Percentiles rank a stretch among this genome's conserved stretches.
Evolutionary conservation across 2,329 filamentous ascomycete species (phyloP).

Genomic region (Pseudogymnoascus sp.): DNA sequence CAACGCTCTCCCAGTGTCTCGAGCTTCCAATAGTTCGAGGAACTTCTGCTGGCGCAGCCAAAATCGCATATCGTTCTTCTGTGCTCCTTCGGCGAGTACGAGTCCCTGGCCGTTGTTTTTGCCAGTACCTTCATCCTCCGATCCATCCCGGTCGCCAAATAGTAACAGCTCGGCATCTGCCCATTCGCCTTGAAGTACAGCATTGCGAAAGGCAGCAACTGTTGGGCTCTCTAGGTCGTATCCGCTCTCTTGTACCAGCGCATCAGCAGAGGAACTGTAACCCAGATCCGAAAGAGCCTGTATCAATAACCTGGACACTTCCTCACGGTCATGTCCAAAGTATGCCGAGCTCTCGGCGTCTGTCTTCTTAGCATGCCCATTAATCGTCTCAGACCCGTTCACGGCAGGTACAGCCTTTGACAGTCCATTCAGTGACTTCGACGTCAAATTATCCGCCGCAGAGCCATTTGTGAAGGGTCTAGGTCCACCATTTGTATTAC

Average conservation of each 20-base stretch:
- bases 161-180: slow-evolving; percentile 74
- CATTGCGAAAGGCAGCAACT: slow-evolving; percentile 75
- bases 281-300: slow-evolving; percentile 86
- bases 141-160: slow-evolving; percentile 38
- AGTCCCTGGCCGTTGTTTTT: slow-evolving; percentile 32
- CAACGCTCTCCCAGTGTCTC: slow-evolving; percentile 66
- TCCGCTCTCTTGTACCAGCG: slow-evolving; percentile 72
- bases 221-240: slow-evolving; percentile 78
- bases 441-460: slow-evolving; percentile 31
- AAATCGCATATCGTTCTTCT: slow-evolving; percentile 75
- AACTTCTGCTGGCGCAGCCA: slow-evolving; percentile 90
- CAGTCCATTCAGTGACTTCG: slow-evolving; percentile 39
- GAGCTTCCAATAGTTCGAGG: slow-evolving; percentile 74
- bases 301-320: slow-evolving; percentile 86
- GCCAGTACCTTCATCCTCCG: slow-evolving; percentile 25
- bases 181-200: slow-evolving; percentile 78
- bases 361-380: slow-evolving; percentile 20
- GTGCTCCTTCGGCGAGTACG: slow-evolving; percentile 65
- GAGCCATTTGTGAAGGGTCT: slow-evolving; percentile 51
- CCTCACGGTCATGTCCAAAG: slow-evolving; percentile 81
- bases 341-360: slow-evolving; percentile 40
- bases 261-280: slow-evolving; percentile 67
- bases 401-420: slow-evolving; percentile 38
- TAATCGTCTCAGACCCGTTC: slow-evolving; percentile 45
- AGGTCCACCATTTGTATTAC: slow-evolving; percentile 46